Conservation (phyloP, 306 rosid species). For the Quercus mongolica region DNA sequence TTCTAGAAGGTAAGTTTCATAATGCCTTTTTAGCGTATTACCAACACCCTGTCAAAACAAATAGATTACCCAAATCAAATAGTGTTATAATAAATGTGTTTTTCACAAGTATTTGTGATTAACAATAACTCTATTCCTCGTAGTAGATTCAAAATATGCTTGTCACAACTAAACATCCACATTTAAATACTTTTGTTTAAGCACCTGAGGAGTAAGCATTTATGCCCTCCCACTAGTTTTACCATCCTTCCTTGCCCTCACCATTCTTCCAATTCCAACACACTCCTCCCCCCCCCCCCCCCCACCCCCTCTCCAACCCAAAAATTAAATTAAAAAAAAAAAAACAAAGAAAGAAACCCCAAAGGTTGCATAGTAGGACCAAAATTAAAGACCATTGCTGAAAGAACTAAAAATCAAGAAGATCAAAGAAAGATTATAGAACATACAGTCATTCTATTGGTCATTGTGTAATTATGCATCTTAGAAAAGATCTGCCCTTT, state of each 20-base stretch:
- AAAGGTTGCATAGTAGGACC: too few relatives aligned
- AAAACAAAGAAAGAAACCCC: too few relatives aligned
- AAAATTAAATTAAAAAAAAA: too few relatives aligned
- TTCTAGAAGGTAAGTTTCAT: slow-evolving; percentile 94
- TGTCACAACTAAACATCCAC: not conserved
- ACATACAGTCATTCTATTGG: slow-evolving; percentile 98
- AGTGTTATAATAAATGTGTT: not conserved
- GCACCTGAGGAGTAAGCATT: not conserved
- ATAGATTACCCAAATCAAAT: slow-evolving; percentile 10
- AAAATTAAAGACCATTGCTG: too few relatives aligned
- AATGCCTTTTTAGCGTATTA: slow-evolving; percentile 96
- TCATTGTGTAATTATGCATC: slow-evolving; percentile 96
- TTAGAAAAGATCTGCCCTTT: slow-evolving; percentile 99
- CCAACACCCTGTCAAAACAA: slow-evolving; percentile 85
- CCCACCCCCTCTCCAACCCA: too few relatives aligned
- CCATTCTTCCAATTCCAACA: not conserved
- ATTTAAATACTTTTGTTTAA: not conserved
- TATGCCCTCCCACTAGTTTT: not conserved
- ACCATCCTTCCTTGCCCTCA: not conserved
- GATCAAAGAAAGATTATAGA: slow-evolving; percentile 5
- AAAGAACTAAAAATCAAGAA: slow-evolving; percentile 5
- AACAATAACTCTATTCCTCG: not conserved
- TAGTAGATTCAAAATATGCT: not conserved
- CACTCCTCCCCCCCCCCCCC: too few relatives aligned
- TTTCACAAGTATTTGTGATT: too few relatives aligned